Base-by-base conservation (phyloP, 1,284 basidiomycete genomes). In the Phylloboletellus chloephorus region DNA sequence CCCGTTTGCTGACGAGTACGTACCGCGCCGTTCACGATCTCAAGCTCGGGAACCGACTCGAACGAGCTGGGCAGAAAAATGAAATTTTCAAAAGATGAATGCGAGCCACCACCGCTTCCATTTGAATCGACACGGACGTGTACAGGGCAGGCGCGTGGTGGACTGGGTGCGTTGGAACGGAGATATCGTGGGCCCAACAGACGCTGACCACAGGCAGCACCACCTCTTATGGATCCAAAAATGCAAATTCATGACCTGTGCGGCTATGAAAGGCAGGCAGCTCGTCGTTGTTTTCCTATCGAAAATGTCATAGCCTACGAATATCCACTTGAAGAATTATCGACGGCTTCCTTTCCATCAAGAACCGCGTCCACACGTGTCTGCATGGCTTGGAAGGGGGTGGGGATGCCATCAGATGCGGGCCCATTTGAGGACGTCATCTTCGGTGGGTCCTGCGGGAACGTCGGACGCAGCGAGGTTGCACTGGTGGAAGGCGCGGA, bases 401-500 rank as follows among this genome's bases (percentile, higher is more conserved):
- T 20, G 10, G 26, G 4, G 17, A 11, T 2, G 9, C 9, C 37
- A 35, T 39, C 42, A 12, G 37, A 33, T 42, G 62, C 55, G 72
- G 20, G 68, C 65, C 56, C 64, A 74, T 47, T 54, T 59, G 47
- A 58, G 57, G 21, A 75, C 50, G 51, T 80, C 78, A 37, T 69
- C 67, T 5, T 60, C 63, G 37, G 49, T 60, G 0, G 79, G 79
- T 5, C 79, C 79, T 9, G 52, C 48, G 4, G 78, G 78, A 33
- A 70, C 71, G 43, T 70, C 69, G 38, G 74, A 75, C 5, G 73
- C 77, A n/a, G 79, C 80, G 26, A 82, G 66, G 60, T 82, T 81
- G 63, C 79, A 83, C 57, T 79, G 77, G 50, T 79, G 77, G 61
- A 81, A 79, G 31, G 70, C 68, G 31, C 82, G 71, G 34, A 86